Evolutionary conservation across 139 green algal species (phyloP).

Genomic region (Coccomyxa sp.): DNA sequence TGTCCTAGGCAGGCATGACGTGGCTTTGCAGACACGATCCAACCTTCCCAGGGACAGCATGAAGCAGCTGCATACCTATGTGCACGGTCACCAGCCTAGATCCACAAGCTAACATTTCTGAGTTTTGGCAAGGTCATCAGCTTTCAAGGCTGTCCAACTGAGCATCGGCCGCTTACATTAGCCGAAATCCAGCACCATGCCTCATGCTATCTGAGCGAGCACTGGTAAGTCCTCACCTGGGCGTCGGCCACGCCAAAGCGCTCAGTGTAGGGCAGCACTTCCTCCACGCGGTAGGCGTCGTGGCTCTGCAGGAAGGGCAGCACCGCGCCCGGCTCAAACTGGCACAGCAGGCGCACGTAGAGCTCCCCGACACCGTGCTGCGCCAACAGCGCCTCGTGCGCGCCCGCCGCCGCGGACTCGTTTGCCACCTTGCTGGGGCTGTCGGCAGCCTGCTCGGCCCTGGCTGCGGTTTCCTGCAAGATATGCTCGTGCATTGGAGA

Average conservation of each 20-base stretch:
- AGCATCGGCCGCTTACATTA: no score
- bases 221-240: not conserved
- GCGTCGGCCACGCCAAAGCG: slow-evolving; percentile 31
- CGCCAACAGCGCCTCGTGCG: slow-evolving; percentile 3
- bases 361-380: slow-evolving; percentile 14
- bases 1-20: no score
- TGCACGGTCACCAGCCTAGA: no score
- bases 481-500: not conserved
- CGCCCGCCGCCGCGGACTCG: not conserved
- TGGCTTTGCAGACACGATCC: no score
- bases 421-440: not conserved
- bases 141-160: no score
- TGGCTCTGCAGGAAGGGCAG: slow-evolving; percentile 53
- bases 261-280: slow-evolving; percentile 31
- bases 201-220: no score
- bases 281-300: slow-evolving; percentile 40
- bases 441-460: not conserved
- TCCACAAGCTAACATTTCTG: no score
- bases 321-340: slow-evolving; percentile 45
- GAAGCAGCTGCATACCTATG: no score
- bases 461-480: not conserved
- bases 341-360: slow-evolving; percentile 51
- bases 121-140: no score
- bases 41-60: no score
- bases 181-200: no score